Conservation (phyloP, 345 rosid species). For the Angophora floribunda region DNA sequence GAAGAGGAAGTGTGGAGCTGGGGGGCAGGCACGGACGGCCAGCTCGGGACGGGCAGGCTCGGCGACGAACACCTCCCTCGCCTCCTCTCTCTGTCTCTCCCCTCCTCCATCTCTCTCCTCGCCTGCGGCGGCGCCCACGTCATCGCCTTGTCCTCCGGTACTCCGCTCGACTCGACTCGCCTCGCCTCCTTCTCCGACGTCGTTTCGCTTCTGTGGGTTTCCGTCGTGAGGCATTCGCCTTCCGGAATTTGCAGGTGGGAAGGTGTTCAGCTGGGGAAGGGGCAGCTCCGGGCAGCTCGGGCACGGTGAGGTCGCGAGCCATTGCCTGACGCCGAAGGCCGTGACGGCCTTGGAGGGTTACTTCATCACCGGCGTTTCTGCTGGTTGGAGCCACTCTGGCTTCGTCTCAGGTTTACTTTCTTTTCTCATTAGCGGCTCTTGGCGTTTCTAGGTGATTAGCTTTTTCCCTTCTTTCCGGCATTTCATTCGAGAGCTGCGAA, state of each 20-base stretch:
- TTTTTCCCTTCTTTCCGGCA: background rate
- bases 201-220: background rate
- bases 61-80: conserved; percentile 78
- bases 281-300: conserved; percentile 95
- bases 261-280: conserved; percentile 80
- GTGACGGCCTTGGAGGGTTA: conserved; percentile 20
- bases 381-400: conserved; percentile 92
- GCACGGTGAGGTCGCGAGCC: conserved; percentile 41
- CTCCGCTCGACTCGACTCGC: background rate
- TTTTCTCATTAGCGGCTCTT: background rate
- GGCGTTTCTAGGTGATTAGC: background rate
- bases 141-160: conserved; percentile 61
- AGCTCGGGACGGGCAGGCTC: conserved; percentile 58
- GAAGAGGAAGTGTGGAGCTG: conserved; percentile 61
- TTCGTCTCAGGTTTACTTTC: conserved; percentile 64
- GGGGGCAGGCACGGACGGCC: conserved; percentile 98
- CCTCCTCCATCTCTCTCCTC: conserved; percentile 45
- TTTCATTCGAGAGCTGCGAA: background rate
- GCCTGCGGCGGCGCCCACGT: conserved; percentile 96
- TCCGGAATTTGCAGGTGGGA: conserved; percentile 36
- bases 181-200: too few relatives aligned
- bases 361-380: conserved; percentile 44
- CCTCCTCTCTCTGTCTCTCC: conserved; percentile 43
- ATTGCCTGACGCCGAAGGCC: conserved; percentile 35
- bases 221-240: background rate